These are phyloP conservation scores for Diplodia scrobiculata DNA, from an alignment of 2,329 filamentous ascomycete species.

Conservation along the genomic window DNA sequence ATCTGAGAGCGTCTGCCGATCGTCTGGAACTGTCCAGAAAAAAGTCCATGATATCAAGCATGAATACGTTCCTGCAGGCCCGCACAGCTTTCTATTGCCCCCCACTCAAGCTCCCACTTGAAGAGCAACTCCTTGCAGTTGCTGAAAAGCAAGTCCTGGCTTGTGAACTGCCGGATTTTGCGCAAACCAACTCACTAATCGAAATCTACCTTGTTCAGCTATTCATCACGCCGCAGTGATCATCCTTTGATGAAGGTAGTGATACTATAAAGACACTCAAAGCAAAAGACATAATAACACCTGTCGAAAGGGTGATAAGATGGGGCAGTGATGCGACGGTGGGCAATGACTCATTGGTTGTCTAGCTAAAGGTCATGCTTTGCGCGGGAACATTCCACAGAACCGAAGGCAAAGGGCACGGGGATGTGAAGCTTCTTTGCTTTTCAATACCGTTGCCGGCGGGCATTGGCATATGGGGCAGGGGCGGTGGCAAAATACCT, in stretches of 20 bases:
- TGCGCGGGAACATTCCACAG: no score
- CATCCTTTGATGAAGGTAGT: background rate
- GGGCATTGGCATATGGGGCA: background rate
- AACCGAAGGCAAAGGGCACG: background rate
- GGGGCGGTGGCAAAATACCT: background rate
- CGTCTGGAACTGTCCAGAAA: background rate
- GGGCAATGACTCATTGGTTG: background rate
- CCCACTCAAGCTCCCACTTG: background rate
- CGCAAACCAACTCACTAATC: background rate
- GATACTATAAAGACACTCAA: background rate
- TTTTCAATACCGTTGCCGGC: background rate
- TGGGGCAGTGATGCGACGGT: background rate
- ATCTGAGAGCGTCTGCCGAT: background rate
- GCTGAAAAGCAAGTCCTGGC: background rate
- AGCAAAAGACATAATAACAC: background rate
- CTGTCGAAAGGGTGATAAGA: background rate
- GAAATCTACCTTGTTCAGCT: background rate
- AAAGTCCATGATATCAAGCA: background rate
- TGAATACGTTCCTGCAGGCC: background rate
- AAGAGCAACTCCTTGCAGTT: background rate
- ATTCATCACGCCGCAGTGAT: background rate
- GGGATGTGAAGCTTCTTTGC: background rate
- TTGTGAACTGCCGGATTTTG: background rate
- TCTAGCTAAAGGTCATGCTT: background rate
- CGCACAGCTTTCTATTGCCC: background rate